Percentiles rank a stretch among this genome's conserved stretches.
Conservation (phyloP, 192 early-diverging fungal species). For the Linnemannia elongata region DNA sequence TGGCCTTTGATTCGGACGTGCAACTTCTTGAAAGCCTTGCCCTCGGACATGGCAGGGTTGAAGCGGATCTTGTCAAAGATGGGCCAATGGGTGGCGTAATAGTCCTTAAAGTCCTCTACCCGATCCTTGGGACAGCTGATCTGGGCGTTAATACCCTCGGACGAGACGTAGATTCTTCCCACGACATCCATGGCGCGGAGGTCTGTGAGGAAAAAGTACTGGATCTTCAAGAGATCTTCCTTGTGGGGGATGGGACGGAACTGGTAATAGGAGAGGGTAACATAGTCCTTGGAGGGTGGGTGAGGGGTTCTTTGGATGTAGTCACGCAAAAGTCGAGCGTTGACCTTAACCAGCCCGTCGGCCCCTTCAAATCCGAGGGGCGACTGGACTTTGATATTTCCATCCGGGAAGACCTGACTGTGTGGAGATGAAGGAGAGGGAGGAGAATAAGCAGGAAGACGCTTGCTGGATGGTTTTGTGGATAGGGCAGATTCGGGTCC, state of each 20-base stretch:
- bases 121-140: constrained; percentile 73
- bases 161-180: constrained; percentile 80
- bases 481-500: neutral
- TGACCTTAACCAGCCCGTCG: constrained; percentile 5
- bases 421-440: neutral
- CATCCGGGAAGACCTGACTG: constrained; percentile 23
- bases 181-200: constrained; percentile 68
- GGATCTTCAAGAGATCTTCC: constrained; percentile 43
- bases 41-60: constrained; percentile 76
- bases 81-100: constrained; percentile 56
- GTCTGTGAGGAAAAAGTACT: constrained; percentile 56
- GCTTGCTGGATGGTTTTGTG: neutral
- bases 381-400: neutral
- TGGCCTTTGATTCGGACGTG: constrained; percentile 77
- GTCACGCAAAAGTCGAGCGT: constrained; percentile 30
- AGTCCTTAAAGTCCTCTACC: constrained; percentile 63
- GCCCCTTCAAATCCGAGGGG: constrained; percentile 1
- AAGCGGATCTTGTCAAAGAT: constrained; percentile 66
- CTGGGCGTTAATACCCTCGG: constrained; percentile 88
- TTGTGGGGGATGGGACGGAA: constrained; percentile 52
- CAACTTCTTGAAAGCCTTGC: constrained; percentile 72
- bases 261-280: constrained; percentile 70
- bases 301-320: constrained; percentile 34
- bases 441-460: constrained; percentile 7
- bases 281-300: constrained; percentile 42